Evolutionary conservation across 352 stramenopile species (phyloP), one percentile per base, ranked within the genome.

Genomic region (Pythium insidiosum): DNA sequence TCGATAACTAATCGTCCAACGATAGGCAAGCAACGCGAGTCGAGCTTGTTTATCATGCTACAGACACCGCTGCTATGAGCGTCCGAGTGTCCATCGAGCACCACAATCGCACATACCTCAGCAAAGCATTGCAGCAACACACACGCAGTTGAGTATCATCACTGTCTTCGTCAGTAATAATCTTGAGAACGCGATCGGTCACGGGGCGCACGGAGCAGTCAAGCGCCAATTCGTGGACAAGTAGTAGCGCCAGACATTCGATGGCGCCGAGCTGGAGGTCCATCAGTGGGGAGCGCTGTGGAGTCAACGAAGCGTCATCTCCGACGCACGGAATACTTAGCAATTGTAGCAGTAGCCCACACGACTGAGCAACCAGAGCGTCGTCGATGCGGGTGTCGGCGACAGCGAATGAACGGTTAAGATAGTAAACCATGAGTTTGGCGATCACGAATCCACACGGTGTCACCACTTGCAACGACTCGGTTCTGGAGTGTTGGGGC

Each of bases 361-460:
- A n/a, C n/a, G n/a, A n/a, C n/a, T n/a, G n/a, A n/a, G n/a, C n/a
- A n/a, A n/a, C n/a, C n/a, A n/a, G n/a, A n/a, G n/a, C n/a, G n/a
- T n/a, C n/a, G n/a, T n/a, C n/a, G n/a, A n/a, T n/a, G n/a, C n/a
- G n/a, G n/a, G n/a, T n/a, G n/a, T n/a, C n/a, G n/a, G n/a, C n/a
- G n/a, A n/a, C n/a, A n/a, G n/a, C n/a, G n/a, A 86, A 61, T n/a
- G 77, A 43, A 3, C 71, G 71, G 31, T 88, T 88, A 28, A 88
- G 56, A 33, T 84, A 88, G 43, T 86, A 88, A 20, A 88, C 61
- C 52, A 86, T 77, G 21, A 88, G 44, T 25, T 88, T 88, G 7
- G 71, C 71, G 0, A 62, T 68, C 15, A 84, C 66, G 28, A 29
- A 87, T 50, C 21, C 9, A 29, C 12, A 13, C 18, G 37, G 21